Percentiles rank a stretch among this genome's conserved stretches.
Conservation (phyloP, 202 grass and related monocot genomes). For the Carex sylvatica region DNA sequence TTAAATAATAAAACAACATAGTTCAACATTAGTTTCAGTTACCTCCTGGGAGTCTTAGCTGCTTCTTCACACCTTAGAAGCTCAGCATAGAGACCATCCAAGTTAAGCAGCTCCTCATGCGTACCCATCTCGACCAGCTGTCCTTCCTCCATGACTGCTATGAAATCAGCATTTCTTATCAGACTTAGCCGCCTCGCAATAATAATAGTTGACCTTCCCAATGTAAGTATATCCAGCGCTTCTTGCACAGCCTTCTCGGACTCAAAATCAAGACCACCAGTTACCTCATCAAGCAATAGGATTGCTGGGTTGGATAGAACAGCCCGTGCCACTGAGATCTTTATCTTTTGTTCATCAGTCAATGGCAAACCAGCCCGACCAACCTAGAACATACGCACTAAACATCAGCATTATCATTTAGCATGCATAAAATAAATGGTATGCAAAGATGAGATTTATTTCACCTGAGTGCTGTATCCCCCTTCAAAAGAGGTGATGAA, state of each 20-base stretch:
- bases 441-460: slow-evolving; percentile 16
- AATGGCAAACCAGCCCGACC: slow-evolving; percentile 76
- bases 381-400: slow-evolving; percentile 48
- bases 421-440: background rate
- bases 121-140: slow-evolving; percentile 98
- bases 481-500: slow-evolving; percentile 96
- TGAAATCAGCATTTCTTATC: slow-evolving; percentile 98
- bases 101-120: slow-evolving; percentile 90
- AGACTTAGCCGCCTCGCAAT: slow-evolving; percentile 90
- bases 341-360: slow-evolving; percentile 96
- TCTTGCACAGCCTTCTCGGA: slow-evolving; percentile 95
- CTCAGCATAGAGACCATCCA: slow-evolving; percentile 89
- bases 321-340: slow-evolving; percentile 92
- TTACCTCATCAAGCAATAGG: slow-evolving; percentile 93
- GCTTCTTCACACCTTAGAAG: slow-evolving; percentile 90
- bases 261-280: slow-evolving; percentile 95
- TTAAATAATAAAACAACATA: background rate
- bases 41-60: slow-evolving; percentile 89
- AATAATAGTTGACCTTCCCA: slow-evolving; percentile 92
- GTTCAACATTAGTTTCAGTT: slow-evolving; percentile 27
- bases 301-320: slow-evolving; percentile 94
- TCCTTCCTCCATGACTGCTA: slow-evolving; percentile 96
- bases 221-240: slow-evolving; percentile 81
- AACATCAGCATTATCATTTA: background rate
- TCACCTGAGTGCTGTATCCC: slow-evolving; percentile 90